Conservation (phyloP, 306 rosid genomes). For the Parietaria judaica region DNA sequence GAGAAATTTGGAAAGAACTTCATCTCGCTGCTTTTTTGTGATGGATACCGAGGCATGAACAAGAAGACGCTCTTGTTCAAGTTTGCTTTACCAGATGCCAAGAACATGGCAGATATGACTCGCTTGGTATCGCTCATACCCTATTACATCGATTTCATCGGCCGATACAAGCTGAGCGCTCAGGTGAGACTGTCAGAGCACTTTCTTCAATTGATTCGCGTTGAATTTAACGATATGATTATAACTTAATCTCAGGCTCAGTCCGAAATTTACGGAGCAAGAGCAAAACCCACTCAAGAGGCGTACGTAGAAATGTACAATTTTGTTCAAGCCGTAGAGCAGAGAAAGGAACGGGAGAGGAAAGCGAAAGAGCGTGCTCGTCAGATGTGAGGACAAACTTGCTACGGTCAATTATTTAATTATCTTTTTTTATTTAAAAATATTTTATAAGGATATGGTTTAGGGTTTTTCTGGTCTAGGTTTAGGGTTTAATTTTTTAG, state of each 20-base stretch:
- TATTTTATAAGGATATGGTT: too few relatives aligned
- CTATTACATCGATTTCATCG: conserved; percentile 75
- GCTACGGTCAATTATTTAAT: too few relatives aligned
- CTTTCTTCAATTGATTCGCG: neutral
- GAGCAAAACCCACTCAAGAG: conserved; percentile 74
- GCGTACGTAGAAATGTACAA: conserved; percentile 65
- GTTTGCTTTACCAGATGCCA: conserved; percentile 76
- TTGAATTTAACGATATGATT: neutral
- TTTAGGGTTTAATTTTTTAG: too few relatives aligned
- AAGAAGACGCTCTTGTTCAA: conserved; percentile 76
- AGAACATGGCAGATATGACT: conserved; percentile 74
- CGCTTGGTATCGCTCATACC: conserved; percentile 77
- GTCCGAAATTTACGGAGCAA: conserved; percentile 61
- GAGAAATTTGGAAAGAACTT: conserved; percentile 78
- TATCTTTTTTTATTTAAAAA: too few relatives aligned
- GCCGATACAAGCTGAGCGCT: conserved; percentile 78
- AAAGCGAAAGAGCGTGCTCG: conserved; percentile 84
- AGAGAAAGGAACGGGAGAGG: conserved; percentile 82
- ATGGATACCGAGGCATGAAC: conserved; percentile 59
- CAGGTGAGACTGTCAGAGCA: conserved; percentile 49
- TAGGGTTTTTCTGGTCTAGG: too few relatives aligned
- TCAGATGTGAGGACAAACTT: too few relatives aligned
- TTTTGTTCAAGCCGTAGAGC: conserved; percentile 75
- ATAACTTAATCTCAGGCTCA: conserved; percentile 55
- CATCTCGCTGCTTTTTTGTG: conserved; percentile 85